phyloP scores from a whole-genome alignment of 2,329 filamentous ascomycete genomes.

The Periconia macrospinosa region DNA sequence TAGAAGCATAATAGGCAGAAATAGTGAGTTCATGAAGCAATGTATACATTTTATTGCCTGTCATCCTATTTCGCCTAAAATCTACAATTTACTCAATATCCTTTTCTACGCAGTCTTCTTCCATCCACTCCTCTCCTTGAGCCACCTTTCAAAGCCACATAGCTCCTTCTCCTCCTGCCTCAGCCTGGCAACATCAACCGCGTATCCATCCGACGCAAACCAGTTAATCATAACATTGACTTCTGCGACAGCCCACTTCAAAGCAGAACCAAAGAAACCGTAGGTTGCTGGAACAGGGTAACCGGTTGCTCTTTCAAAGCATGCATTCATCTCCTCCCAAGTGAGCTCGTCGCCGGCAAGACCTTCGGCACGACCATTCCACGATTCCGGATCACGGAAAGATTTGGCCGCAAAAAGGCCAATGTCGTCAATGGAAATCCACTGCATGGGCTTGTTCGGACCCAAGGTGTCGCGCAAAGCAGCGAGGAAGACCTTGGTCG shows the following conservation, averaged over 20 bases:
- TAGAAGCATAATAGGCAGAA: too few species aligned
- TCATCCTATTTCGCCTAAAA: too few species aligned
- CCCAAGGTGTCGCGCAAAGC: conserved; percentile 45
- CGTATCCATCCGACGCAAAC: conserved; percentile 54
- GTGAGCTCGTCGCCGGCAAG: conserved; percentile 58
- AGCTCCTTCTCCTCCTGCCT: conserved; percentile 49
- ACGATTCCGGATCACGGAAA: conserved; percentile 50
- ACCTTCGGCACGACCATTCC: conserved; percentile 49
- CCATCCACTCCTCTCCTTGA: conserved; percentile 52
- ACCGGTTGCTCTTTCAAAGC: conserved; percentile 53
- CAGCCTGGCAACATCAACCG: conserved; percentile 48
- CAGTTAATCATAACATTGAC: conserved; percentile 54
- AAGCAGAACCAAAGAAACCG: conserved; percentile 40
- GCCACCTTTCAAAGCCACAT: conserved; percentile 53
- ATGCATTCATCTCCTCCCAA: conserved; percentile 47
- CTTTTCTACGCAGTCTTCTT: conserved; percentile 10
- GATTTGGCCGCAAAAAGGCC: conserved; percentile 55
- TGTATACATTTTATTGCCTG: too few species aligned
- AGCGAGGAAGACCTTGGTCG: conserved; percentile 53
- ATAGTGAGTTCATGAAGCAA: too few species aligned
- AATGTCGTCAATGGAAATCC: conserved; percentile 51
- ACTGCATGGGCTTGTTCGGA: conserved; percentile 46
- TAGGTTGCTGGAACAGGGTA: conserved; percentile 48
- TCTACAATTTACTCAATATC: too few species aligned
- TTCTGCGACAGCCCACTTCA: conserved; percentile 50